Base-by-base conservation (phyloP, 2,329 filamentous ascomycete genomes). In the Fusarium siculi region DNA sequence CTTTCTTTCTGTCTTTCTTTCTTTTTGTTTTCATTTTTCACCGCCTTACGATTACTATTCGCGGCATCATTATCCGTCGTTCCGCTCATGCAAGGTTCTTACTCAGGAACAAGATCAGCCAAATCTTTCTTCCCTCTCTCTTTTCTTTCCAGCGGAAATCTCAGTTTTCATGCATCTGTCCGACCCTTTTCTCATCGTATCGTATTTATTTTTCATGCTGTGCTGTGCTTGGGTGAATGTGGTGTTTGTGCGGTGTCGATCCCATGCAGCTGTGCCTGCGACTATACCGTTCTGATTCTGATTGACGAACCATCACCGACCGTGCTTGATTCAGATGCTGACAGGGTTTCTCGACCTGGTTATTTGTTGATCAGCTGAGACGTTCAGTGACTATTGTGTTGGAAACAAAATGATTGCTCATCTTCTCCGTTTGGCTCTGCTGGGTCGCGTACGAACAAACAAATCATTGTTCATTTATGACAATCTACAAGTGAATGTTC, bases 261-360 rank as follows among this genome's bases (percentile, higher is more conserved):
- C 66, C 66, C 37, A 69, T 69, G 66, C 57, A 69, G 57, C 55
- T 47, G 65, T 68, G 54, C 65, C 63, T 68, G 65, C 43, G 63
- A 43, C 65, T 55, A 40, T 61, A 63, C 63, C 34, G 25, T 39
- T 66, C 47, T 53, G 39, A 57, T 28, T 66, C 47, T 53, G 50
- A 68, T 68, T 55, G 65, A 64, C 64, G 65, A 68, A 68, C 66
- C 64, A 56, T 56, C 19, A 44, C 66, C 44, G 44, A 44, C 66
- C 34, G 50, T 56, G 66, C 66, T 63, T 68, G 57, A 52, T 56
- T 67, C 63, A 68, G 54, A 62, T 67, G 28, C 21, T 30, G 63
- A 42, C 65, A 68, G 47, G 54, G 63, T 54, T 67, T 50, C 49
- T 44, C 50, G 50, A 68, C 64, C 19, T 21, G 32, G 9, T 28